Evolutionary conservation across 2,329 filamentous ascomycete genomes (phyloP).

Genomic region (Colletotrichum camelliae): DNA sequence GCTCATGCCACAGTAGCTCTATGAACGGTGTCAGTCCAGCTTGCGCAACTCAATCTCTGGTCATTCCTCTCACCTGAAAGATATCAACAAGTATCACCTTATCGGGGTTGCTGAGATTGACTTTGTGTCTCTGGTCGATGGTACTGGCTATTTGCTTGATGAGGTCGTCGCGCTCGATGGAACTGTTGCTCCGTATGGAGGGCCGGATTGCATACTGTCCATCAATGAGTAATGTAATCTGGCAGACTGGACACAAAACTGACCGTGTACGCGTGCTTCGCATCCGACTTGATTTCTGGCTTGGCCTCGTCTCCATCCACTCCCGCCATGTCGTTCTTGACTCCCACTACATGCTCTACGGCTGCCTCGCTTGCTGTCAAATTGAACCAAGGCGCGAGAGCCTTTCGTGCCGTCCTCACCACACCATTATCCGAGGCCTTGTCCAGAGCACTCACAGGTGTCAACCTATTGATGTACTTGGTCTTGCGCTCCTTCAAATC

Average conservation of each 20-base stretch:
- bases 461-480: conserved; percentile 64
- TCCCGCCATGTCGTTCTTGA: conserved; percentile 17
- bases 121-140: conserved; percentile 72
- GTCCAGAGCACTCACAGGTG: conserved; percentile 56
- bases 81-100: conserved; percentile 81
- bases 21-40: conserved; percentile 5
- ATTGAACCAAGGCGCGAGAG: conserved; percentile 68
- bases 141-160: conserved; percentile 74
- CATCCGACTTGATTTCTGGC: not conserved
- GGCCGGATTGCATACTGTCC: conserved; percentile 81
- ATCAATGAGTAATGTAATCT: not conserved
- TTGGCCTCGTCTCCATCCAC: not conserved
- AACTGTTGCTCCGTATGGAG: conserved; percentile 76
- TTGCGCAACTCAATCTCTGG: not conserved
- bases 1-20: conserved; percentile 81
- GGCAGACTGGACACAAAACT: conserved; percentile 27
- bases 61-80: conserved; percentile 66
- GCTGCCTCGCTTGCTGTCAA: conserved; percentile 34
- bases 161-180: conserved; percentile 69
- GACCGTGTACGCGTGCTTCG: conserved; percentile 44
- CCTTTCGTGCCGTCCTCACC: conserved; percentile 65
- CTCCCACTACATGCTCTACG: conserved; percentile 19
- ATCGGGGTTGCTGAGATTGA: conserved; percentile 79
- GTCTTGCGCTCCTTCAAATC: conserved; percentile 50
- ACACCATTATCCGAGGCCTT: conserved; percentile 75